These are phyloP conservation scores for Cymbopogon citratus DNA, from an alignment of 176 grass and related monocot genomes.

Conservation along the genomic window DNA sequence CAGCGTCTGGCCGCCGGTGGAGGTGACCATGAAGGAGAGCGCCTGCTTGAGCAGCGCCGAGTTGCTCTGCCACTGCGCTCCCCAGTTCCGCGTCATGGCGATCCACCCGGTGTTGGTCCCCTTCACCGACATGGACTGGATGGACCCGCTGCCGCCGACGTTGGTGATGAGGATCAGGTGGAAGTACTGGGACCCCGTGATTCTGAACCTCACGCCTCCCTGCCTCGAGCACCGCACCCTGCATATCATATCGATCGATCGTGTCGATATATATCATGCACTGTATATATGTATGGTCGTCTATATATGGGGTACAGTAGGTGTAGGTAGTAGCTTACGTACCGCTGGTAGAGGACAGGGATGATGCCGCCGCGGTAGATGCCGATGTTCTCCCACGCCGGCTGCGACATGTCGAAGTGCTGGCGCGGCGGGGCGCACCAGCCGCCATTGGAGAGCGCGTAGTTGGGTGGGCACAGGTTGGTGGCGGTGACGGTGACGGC, in stretches of 20 bases:
- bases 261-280: too few species aligned
- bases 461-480: constrained; percentile 47
- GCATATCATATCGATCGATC: too few species aligned
- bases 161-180: constrained; percentile 38
- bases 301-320: too few species aligned
- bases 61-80: constrained; percentile 42
- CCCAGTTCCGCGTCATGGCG: constrained; percentile 30
- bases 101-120: constrained; percentile 23
- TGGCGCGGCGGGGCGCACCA: constrained; percentile 41
- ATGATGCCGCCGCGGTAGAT: constrained; percentile 22
- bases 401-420: constrained; percentile 54
- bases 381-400: constrained; percentile 39
- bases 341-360: constrained; percentile 35
- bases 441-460: constrained; percentile 27
- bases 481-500: constrained; percentile 40
- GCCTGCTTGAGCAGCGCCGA: constrained; percentile 3
- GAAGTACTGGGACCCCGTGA: constrained; percentile 39
- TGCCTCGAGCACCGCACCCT: constrained; percentile 40
- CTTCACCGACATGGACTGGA: constrained; percentile 18
- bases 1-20: constrained; percentile 45
- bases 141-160: constrained; percentile 28
- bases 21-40: constrained; percentile 51
- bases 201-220: constrained; percentile 36
- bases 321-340: neutral
- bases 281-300: too few species aligned